phyloP scores from a whole-genome alignment of 2,329 filamentous ascomycete genomes.

The Pseudopyricularia cyperi region DNA sequence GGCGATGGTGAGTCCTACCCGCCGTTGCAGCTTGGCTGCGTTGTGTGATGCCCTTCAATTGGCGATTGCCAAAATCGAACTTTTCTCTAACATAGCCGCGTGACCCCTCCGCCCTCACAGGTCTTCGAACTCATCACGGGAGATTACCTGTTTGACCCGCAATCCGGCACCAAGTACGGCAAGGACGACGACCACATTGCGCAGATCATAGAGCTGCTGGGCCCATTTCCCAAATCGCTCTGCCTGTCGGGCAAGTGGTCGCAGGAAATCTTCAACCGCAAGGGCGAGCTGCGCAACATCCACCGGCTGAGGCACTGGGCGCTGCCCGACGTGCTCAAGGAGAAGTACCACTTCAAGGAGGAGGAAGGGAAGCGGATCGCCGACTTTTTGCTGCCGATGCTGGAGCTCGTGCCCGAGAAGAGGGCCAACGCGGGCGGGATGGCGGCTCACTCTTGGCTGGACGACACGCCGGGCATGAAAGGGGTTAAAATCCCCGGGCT shows the following conservation, averaged over 20 bases:
- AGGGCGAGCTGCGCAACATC: conserved; percentile 94
- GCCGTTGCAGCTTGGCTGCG: not conserved
- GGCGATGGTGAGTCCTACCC: conserved; percentile 59
- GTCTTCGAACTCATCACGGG: conserved; percentile 96
- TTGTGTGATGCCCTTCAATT: too few relatives aligned
- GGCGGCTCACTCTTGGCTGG: conserved; percentile 72
- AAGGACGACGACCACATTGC: conserved; percentile 99
- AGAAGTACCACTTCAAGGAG: conserved; percentile 92
- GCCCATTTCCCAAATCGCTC: conserved; percentile 82
- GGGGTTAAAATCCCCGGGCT: conserved; percentile 59
- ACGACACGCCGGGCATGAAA: conserved; percentile 82
- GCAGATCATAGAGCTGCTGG: conserved; percentile 94
- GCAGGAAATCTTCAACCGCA: conserved; percentile 97
- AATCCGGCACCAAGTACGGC: conserved; percentile 96
- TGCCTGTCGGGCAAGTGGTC: conserved; percentile 93
- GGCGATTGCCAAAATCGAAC: too few relatives aligned
- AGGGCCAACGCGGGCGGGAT: conserved; percentile 93
- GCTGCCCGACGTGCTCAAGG: conserved; percentile 76
- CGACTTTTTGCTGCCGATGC: conserved; percentile 79
- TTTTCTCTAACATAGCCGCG: too few relatives aligned
- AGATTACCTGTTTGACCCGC: conserved; percentile 95
- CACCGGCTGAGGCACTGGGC: conserved; percentile 95
- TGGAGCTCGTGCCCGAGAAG: conserved; percentile 77
- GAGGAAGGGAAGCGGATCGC: conserved; percentile 67
- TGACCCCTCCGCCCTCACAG: conserved; percentile 28